Conservation (phyloP, 2,329 filamentous ascomycete genomes). For the Pseudocercospora cruenta region DNA sequence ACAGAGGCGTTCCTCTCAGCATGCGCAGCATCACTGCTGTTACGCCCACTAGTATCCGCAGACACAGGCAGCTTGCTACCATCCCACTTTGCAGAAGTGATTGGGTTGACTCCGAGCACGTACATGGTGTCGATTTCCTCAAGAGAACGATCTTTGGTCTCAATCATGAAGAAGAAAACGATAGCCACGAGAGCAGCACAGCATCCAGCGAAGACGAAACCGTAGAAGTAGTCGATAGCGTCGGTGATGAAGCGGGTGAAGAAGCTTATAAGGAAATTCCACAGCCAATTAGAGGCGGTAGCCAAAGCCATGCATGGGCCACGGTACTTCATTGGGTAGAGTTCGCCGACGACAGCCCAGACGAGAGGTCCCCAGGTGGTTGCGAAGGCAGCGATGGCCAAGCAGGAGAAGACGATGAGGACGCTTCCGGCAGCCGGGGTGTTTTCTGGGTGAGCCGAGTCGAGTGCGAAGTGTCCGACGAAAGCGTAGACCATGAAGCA, state of each 20-base stretch:
- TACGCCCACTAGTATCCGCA: constrained; percentile 29
- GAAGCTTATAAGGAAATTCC: constrained; percentile 41
- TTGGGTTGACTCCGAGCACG: constrained; percentile 40
- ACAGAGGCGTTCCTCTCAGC: constrained; percentile 19
- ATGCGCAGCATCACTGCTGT: constrained; percentile 25
- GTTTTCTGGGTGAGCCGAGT: constrained; percentile 25
- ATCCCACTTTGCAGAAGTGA: constrained; percentile 37
- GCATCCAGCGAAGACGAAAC: constrained; percentile 45
- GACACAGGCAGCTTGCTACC: constrained; percentile 35
- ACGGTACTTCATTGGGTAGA: constrained; percentile 44
- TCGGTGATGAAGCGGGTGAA: constrained; percentile 44
- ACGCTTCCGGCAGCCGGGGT: constrained; percentile 36
- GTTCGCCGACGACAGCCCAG: constrained; percentile 42
- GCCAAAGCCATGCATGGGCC: constrained; percentile 51
- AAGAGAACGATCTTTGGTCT: constrained; percentile 42
- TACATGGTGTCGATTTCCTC: constrained; percentile 49
- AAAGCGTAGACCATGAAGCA: constrained; percentile 66
- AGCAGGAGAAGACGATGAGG: constrained; percentile 43
- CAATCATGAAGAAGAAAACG: constrained; percentile 46
- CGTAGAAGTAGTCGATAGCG: constrained; percentile 45
- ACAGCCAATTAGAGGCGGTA: constrained; percentile 49
- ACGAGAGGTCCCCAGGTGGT: constrained; percentile 42
- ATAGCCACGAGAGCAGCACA: constrained; percentile 39
- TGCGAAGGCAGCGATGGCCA: constrained; percentile 42
- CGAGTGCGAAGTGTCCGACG: constrained; percentile 36